A percentile compares a stretch with the other conserved stretches of the same genome.
Evolutionary conservation across 805 yeast genomes (phyloP).

Genomic region (Wickerhamomyces kurtzmanii): DNA sequence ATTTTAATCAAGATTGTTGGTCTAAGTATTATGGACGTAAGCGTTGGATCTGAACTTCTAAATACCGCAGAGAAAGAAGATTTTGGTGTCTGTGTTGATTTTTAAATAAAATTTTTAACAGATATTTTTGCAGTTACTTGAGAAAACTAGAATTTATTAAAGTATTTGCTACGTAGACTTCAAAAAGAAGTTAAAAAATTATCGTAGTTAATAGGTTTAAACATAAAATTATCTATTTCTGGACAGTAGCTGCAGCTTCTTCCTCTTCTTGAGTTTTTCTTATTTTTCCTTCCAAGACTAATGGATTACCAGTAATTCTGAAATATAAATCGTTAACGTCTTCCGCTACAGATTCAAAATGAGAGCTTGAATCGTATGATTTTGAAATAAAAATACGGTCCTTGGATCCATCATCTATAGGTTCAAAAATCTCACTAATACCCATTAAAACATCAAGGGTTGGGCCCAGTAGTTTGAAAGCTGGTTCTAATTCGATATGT

Average conservation of each 20-base stretch:
- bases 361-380: conserved; percentile 91
- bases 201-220: too few species aligned
- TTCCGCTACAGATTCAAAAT: conserved; percentile 92
- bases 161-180: too few species aligned
- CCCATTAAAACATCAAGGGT: conserved; percentile 91
- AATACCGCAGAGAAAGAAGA: conserved; percentile 14
- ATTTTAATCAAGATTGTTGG: conserved; percentile 51
- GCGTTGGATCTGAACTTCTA: conserved; percentile 36
- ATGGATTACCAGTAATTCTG: conserved; percentile 86
- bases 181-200: too few species aligned
- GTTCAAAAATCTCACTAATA: conserved; percentile 83
- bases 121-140: too few species aligned
- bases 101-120: too few species aligned
- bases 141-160: too few species aligned
- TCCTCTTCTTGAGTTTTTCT: conserved; percentile 63
- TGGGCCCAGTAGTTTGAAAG: conserved; percentile 81
- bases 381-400: conserved; percentile 77
- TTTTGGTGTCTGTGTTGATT: conserved; percentile 23
- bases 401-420: conserved; percentile 69
- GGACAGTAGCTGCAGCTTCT: too few species aligned
- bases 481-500: conserved; percentile 86
- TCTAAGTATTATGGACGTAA: conserved; percentile 52
- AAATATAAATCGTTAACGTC: conserved; percentile 92
- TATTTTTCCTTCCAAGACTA: conserved; percentile 76
- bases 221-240: too few species aligned